Evolutionary conservation across 768 basidiomycete species (phyloP).

Genomic region (Naematelia aurantialba): DNA sequence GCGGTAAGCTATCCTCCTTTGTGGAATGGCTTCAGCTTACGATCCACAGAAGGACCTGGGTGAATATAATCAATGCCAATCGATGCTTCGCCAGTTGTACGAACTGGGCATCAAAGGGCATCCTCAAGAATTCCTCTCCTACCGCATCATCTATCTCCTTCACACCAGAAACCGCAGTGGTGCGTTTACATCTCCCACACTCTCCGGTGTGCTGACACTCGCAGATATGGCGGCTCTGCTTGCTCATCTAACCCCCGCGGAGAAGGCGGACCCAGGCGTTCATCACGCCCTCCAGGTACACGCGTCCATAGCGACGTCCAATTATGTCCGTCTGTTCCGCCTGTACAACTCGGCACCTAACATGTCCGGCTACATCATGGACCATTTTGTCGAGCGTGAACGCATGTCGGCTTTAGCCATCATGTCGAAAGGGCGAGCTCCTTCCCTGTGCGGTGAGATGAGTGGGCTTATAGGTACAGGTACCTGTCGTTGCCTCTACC

Average conservation of each 20-base stretch:
- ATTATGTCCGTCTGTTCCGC: conserved; percentile 88
- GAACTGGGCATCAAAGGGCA: conserved; percentile 89
- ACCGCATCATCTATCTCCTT: conserved; percentile 91
- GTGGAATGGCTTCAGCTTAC: neutral
- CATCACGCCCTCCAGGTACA: conserved; percentile 86
- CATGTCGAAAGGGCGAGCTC: conserved; percentile 84
- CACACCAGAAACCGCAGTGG: conserved; percentile 92
- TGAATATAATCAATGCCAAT: conserved; percentile 98
- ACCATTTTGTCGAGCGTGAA: conserved; percentile 93
- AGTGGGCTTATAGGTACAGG: conserved; percentile 53
- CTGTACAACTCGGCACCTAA: conserved; percentile 80
- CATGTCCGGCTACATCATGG: conserved; percentile 99
- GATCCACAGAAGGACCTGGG: conserved; percentile 82
- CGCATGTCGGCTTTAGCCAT: conserved; percentile 77
- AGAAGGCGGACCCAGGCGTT: conserved; percentile 76
- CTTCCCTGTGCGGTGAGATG: neutral
- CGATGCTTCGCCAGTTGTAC: conserved; percentile 80
- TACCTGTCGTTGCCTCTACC: conserved; percentile 73
- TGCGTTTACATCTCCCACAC: conserved; percentile 51
- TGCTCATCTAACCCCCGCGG: conserved; percentile 91
- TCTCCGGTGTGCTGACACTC: neutral
- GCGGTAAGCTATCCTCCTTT: conserved; percentile 57
- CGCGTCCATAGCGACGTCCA: conserved; percentile 81
- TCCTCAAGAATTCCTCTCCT: conserved; percentile 93
- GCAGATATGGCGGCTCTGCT: conserved; percentile 92